Base-by-base conservation (phyloP, 441 rosid species). In the Capsella rubella region DNA sequence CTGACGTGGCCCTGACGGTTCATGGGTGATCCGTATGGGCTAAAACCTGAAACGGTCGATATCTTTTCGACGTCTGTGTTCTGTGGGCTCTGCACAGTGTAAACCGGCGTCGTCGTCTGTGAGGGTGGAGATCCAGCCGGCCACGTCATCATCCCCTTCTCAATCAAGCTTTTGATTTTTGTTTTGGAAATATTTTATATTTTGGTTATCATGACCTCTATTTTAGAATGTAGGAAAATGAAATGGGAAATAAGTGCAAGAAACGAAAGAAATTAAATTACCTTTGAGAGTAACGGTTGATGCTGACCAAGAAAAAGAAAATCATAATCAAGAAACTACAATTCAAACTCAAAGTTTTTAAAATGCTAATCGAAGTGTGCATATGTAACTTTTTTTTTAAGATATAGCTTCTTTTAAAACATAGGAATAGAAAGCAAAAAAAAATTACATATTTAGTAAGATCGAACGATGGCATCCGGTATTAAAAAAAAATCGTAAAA, bases 81-180 rank as follows among this genome's bases (percentile, higher is more conserved):
- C 16, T 91, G 86, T 12, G 97, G 98, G 75, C 97, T 93, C 31
- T 91, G 93, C 12, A 93, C 88, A 81, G 87, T 84, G 82, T 93
- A 91, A 11, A 84, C 70, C 4, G 93, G 91, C 74, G 87, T 65
- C 21, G 74, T 47, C 34, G 27, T 62, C 45, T 63, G 55, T 31
- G 86, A 58, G 0, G 84, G 72, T 1, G 85, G 84, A 12, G 94
- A 88, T 43, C 80, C 71, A n/a, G 86, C 84, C 15, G 54, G 72
- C 84, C 83, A 83, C n/a, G 84, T 79, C 8, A 83, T 84, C 58
- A 15, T 64, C 51, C 35, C 13, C 10, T 72, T 53, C 28, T 6
- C 34, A 21, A 43, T 42, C 43, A 8, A 63, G 25, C 28, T 21
- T 69, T 37, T 72, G 54, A 42, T 63, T 40, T 21, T 40, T 51